These are phyloP conservation scores for Sporothrix brunneoviolacea DNA, from an alignment of 2,329 filamentous ascomycete genomes.

Conservation along the genomic window DNA sequence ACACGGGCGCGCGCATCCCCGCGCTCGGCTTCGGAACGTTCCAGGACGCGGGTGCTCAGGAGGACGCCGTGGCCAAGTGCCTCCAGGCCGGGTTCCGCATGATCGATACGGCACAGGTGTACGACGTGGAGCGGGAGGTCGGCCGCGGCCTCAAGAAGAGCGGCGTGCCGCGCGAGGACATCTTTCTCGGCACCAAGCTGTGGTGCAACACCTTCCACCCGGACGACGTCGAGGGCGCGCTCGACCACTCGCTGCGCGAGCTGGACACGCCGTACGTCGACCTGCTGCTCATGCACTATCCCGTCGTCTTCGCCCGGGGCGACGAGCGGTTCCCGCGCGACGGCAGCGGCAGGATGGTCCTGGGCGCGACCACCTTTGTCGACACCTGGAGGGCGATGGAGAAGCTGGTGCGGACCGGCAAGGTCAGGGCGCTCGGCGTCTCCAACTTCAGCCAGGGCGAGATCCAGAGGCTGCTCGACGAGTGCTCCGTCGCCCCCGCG, in stretches of 20 bases:
- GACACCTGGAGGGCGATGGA: conserved; percentile 37
- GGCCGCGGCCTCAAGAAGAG: conserved; percentile 12
- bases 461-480: conserved; percentile 37
- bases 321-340: conserved; percentile 34
- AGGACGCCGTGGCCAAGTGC: conserved; percentile 43
- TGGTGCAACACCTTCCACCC: conserved; percentile 24
- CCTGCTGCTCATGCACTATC: conserved; percentile 15
- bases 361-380: conserved; percentile 25
- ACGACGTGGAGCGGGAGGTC: conserved; percentile 13
- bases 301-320: conserved; percentile 36
- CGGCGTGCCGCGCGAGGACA: conserved; percentile 14
- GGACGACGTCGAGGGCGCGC: conserved; percentile 34
- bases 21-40: conserved; percentile 36
- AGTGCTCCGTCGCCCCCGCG: conserved; percentile 50
- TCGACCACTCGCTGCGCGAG: conserved; percentile 25
- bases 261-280: conserved; percentile 33
- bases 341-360: conserved; percentile 40
- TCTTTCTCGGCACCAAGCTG: conserved; percentile 15
- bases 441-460: conserved; percentile 42
- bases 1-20: conserved; percentile 34
- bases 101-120: conserved; percentile 27
- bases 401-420: conserved; percentile 31
- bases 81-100: conserved; percentile 34
- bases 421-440: conserved; percentile 41
- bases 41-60: conserved; percentile 28